These are phyloP conservation scores for Maudiozyma bulderi DNA, from an alignment of 805 yeast species.

Conservation along the genomic window DNA sequence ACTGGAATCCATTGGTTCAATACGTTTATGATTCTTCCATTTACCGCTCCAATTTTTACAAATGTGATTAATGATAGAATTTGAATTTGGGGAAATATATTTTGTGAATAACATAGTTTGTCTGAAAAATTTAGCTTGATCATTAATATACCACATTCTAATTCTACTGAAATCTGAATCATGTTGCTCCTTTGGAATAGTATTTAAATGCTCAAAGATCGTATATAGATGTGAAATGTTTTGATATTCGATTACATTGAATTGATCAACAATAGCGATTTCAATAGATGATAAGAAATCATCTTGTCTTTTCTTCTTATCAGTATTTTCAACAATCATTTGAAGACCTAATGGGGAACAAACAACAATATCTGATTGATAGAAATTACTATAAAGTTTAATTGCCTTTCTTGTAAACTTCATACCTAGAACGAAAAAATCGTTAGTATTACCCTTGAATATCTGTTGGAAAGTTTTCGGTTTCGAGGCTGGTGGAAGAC, in stretches of 20 bases:
- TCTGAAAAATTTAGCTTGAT: slow-evolving; percentile 59
- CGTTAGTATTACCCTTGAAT: slow-evolving; percentile 85
- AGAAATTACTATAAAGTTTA: slow-evolving; percentile 75
- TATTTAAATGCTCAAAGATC: slow-evolving; percentile 58
- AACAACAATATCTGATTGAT: slow-evolving; percentile 73
- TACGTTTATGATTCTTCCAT: slow-evolving; percentile 42
- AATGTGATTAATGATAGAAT: slow-evolving; percentile 43
- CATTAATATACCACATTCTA: slow-evolving; percentile 87
- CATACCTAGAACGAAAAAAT: slow-evolving; percentile 82
- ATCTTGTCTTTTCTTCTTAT: slow-evolving; percentile 47
- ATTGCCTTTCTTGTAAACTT: slow-evolving; percentile 83
- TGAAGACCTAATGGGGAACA: slow-evolving; percentile 90
- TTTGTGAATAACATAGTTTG: slow-evolving; percentile 75
- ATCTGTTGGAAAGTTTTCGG: slow-evolving; percentile 75
- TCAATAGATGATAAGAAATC: slow-evolving; percentile 90
- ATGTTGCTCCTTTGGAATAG: slow-evolving; percentile 68
- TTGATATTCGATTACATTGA: slow-evolving; percentile 83
- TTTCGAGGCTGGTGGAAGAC: slow-evolving; percentile 41
- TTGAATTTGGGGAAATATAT: slow-evolving; percentile 72
- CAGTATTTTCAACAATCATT: slow-evolving; percentile 61
- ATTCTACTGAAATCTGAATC: slow-evolving; percentile 86
- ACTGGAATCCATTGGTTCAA: slow-evolving; percentile 40
- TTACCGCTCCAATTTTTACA: slow-evolving; percentile 53
- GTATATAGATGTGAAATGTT: slow-evolving; percentile 82
- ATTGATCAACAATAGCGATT: slow-evolving; percentile 66